A percentile compares a stretch with the other conserved stretches of the same genome.
These are phyloP conservation scores for Penicillium antarcticum DNA, from an alignment of 495 filamentous ascomycete genomes.

Conservation along the genomic window DNA sequence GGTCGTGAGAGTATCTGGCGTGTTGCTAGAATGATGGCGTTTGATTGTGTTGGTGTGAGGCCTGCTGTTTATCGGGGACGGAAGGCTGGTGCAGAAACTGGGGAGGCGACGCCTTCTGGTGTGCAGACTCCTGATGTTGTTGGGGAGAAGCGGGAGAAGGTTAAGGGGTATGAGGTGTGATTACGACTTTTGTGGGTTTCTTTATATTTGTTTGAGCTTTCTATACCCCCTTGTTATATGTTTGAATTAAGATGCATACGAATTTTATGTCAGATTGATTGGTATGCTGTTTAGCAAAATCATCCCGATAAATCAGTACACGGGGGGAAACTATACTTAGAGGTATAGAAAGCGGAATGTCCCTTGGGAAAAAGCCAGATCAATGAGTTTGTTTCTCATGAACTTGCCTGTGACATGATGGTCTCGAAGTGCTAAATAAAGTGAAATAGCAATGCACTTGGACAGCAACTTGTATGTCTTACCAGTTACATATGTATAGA, in stretches of 20 bases:
- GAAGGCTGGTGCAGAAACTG: slow-evolving; percentile 15
- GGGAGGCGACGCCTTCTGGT: slow-evolving; percentile 23
- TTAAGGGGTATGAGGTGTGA: slow-evolving; percentile 3
- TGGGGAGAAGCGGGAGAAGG: slow-evolving; percentile 24
- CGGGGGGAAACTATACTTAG: no score
- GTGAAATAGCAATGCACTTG: no score
- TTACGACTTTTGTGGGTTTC: neutral
- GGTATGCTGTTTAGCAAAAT: neutral
- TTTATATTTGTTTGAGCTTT: neutral
- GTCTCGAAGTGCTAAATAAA: no score
- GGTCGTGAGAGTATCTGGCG: slow-evolving; percentile 64
- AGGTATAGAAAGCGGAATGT: no score
- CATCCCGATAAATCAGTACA: no score
- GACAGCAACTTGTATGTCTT: no score
- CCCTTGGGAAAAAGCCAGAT: no score
- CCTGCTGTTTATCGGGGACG: slow-evolving; percentile 24
- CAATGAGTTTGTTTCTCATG: no score
- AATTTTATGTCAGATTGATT: neutral
- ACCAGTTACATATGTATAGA: no score
- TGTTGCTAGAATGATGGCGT: slow-evolving; percentile 62
- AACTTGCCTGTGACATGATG: no score
- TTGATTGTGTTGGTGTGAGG: slow-evolving; percentile 66
- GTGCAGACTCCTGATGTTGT: slow-evolving; percentile 30
- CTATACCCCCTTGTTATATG: slow-evolving; percentile 14
- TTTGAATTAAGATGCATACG: neutral